phyloP scores from a whole-genome alignment of 108 stramenopile species.

The Cyclotella choctawhatcheeana region DNA sequence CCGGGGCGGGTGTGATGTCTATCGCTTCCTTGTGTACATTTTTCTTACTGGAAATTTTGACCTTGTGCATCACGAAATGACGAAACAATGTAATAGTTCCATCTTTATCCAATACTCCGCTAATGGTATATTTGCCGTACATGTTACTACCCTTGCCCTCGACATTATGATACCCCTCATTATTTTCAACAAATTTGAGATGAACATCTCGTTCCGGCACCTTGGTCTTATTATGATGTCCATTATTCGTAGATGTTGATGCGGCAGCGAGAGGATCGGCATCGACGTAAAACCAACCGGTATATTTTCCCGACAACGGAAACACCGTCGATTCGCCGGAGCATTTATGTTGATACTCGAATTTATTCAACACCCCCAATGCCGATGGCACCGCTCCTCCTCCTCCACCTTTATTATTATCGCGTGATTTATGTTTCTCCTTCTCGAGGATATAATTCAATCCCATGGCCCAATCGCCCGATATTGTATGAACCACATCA shows the following conservation, averaged over 20 bases:
- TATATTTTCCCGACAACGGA: conserved; percentile 81
- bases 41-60: conserved; percentile 8
- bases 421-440: conserved; percentile 74
- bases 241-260: no score
- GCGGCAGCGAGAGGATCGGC: no score
- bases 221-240: conserved; percentile 44
- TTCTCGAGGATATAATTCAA: conserved; percentile 69
- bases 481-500: conserved; percentile 67
- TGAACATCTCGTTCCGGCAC: conserved; percentile 77
- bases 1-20: conserved; percentile 1
- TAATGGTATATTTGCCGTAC: conserved; percentile 87
- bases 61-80: not conserved
- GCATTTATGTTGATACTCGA: conserved; percentile 87
- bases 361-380: conserved; percentile 67
- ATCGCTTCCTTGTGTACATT: not conserved
- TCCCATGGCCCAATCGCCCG: conserved; percentile 81
- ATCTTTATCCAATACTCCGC: conserved; percentile 72
- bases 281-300: conserved; percentile 81
- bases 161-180: conserved; percentile 84
- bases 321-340: conserved; percentile 54
- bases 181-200: conserved; percentile 79
- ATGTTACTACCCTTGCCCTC: conserved; percentile 83
- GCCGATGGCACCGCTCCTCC: no score
- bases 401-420: no score
- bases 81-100: conserved; percentile 38